Conservation (phyloP, 208 protist genomes). For the Leishmania turanica region DNA sequence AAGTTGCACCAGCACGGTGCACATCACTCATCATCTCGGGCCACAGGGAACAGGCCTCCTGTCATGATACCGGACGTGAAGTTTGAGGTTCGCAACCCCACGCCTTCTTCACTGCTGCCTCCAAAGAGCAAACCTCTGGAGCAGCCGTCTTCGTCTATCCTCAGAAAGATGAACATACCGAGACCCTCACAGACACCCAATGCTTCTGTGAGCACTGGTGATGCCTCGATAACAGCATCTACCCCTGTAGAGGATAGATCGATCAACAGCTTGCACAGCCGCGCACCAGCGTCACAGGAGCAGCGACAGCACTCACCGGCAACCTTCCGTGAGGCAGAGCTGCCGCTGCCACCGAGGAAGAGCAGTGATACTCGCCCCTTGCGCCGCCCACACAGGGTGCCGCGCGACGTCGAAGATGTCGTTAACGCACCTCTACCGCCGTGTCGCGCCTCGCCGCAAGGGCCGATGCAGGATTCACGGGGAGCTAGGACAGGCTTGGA, state of each 20-base stretch:
- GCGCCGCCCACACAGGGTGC: neutral
- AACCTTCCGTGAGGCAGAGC: neutral
- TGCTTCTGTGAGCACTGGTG: neutral
- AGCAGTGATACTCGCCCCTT: neutral
- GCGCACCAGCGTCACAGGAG: neutral
- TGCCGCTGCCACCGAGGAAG: neutral
- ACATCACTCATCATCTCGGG: neutral
- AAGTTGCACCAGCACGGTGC: neutral
- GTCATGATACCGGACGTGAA: neutral
- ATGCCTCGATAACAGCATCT: neutral
- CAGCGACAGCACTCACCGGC: neutral
- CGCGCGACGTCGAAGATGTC: neutral
- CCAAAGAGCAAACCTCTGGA: neutral
- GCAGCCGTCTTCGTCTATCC: too few relatives aligned
- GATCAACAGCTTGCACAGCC: neutral
- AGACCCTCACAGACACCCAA: neutral
- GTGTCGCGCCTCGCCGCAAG: neutral
- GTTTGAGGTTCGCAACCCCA: neutral
- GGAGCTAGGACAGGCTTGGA: neutral
- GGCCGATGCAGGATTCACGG: neutral
- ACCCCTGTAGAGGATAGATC: neutral
- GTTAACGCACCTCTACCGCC: neutral
- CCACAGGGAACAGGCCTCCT: neutral
- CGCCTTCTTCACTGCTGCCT: neutral
- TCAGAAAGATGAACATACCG: neutral